Evolutionary conservation across 495 filamentous ascomycete genomes (phyloP).

Genomic region (Hyaloscypha bicolor): DNA sequence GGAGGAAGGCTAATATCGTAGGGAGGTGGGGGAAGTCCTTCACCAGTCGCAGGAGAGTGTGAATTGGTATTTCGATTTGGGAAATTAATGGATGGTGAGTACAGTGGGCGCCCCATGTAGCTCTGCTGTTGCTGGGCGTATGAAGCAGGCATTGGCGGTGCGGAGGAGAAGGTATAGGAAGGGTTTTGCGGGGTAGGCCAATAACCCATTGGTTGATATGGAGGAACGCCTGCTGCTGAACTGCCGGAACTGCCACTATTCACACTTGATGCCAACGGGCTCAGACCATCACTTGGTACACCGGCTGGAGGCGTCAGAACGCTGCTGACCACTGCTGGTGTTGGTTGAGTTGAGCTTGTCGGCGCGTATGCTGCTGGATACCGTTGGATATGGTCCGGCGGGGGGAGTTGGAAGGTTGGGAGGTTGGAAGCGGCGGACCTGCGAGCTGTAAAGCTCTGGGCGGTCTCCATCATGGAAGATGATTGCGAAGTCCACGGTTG

Average conservation of each 20-base stretch:
- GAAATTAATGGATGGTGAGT: constrained; percentile 34
- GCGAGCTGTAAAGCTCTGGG: constrained; percentile 57
- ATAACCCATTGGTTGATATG: constrained; percentile 50
- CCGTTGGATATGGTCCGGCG: constrained; percentile 48
- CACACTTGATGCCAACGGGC: constrained; percentile 59
- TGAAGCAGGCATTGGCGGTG: constrained; percentile 44
- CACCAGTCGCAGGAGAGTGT: constrained; percentile 47
- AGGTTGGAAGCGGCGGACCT: constrained; percentile 62
- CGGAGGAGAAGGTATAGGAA: constrained; percentile 48
- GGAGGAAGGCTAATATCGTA: constrained; percentile 65
- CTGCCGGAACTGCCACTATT: constrained; percentile 55
- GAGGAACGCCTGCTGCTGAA: constrained; percentile 48
- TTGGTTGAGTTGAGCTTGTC: constrained; percentile 41
- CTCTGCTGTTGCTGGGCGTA: constrained; percentile 57
- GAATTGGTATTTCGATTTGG: constrained; percentile 33
- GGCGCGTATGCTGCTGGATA: constrained; percentile 47
- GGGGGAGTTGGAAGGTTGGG: constrained; percentile 65
- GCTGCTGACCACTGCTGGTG: constrained; percentile 52
- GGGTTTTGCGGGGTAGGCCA: constrained; percentile 57
- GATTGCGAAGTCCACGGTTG: constrained; percentile 32
- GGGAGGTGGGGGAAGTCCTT: constrained; percentile 56
- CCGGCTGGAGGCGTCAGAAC: constrained; percentile 65
- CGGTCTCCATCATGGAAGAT: constrained; percentile 36
- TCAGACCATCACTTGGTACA: constrained; percentile 63
- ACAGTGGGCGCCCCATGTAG: constrained; percentile 41